A percentile compares a stretch with the other conserved stretches of the same genome.
Conservation (phyloP, 768 basidiomycete species). For the Collybia sordida region DNA sequence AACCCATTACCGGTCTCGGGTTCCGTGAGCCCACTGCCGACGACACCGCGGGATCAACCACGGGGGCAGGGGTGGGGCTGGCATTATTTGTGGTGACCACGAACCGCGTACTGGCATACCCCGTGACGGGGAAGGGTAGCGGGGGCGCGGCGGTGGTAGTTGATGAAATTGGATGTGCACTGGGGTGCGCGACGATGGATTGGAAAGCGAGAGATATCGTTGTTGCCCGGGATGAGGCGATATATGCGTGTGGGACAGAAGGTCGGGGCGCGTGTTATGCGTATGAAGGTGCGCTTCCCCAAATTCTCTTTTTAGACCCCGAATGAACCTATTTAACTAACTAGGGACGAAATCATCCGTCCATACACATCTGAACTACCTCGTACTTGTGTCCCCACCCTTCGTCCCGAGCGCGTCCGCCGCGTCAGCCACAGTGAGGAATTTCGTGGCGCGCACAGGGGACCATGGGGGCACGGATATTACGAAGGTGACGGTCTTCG, state of each 20-base stretch:
- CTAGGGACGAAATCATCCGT: constrained; percentile 73
- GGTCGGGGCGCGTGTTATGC: constrained; percentile 85
- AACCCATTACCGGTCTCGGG: constrained; percentile 92
- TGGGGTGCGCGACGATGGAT: constrained; percentile 86
- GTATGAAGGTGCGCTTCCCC: constrained; percentile 70
- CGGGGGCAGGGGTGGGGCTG: no score
- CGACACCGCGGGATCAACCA: no score
- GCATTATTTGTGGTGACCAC: constrained; percentile 89
- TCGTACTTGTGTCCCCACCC: constrained; percentile 88
- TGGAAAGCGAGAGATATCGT: constrained; percentile 72
- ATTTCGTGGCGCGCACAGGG: constrained; percentile 56
- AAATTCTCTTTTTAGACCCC: no score
- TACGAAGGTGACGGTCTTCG: constrained; percentile 82
- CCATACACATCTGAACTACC: constrained; percentile 75
- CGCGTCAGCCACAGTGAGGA: constrained; percentile 73
- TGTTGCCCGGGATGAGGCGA: constrained; percentile 88
- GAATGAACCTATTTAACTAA: not conserved
- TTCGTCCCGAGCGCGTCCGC: constrained; percentile 66
- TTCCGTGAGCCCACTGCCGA: constrained; percentile 67
- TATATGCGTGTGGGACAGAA: constrained; percentile 81
- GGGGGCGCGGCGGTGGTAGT: constrained; percentile 67
- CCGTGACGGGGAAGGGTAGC: constrained; percentile 69
- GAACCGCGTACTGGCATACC: constrained; percentile 74
- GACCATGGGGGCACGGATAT: constrained; percentile 56
- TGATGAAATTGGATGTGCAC: constrained; percentile 82